Conservation (phyloP, 2,329 filamentous ascomycete species). For the Rachicladosporium sp. region DNA sequence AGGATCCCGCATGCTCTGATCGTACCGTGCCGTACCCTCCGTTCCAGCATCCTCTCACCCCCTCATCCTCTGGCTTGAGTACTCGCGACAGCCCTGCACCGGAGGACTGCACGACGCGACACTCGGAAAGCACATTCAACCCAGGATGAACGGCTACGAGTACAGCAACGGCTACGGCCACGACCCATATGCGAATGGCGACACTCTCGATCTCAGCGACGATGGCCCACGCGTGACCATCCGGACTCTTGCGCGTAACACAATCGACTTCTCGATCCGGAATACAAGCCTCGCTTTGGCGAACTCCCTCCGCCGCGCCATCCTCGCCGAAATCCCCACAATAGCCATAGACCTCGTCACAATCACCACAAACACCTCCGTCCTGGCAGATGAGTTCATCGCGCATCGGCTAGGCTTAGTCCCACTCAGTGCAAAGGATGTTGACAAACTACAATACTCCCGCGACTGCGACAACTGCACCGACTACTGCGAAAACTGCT, state of each 20-base stretch:
- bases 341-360: constrained; percentile 92
- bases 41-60: too few relatives aligned
- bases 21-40: too few relatives aligned
- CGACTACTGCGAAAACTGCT: constrained; percentile 84
- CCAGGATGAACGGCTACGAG: constrained; percentile 8
- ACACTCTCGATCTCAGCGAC: constrained; percentile 29
- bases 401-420: constrained; percentile 84
- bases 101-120: too few relatives aligned
- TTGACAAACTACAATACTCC: constrained; percentile 71
- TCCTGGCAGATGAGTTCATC: constrained; percentile 91
- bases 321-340: constrained; percentile 88
- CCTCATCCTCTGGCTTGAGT: too few relatives aligned
- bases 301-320: constrained; percentile 80
- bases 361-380: constrained; percentile 85
- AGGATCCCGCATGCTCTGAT: too few relatives aligned
- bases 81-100: too few relatives aligned
- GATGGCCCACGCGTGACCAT: constrained; percentile 36
- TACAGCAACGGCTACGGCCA: constrained; percentile 3
- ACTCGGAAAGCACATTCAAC: too few relatives aligned
- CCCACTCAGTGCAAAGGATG: constrained; percentile 72
- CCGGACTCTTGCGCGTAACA: constrained; percentile 49
- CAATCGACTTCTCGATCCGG: constrained; percentile 83
- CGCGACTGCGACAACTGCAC: constrained; percentile 88
- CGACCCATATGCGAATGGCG: constrained; percentile 6
- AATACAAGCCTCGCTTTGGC: constrained; percentile 85